A percentile compares a stretch with the other conserved stretches of the same genome.
Conservation (phyloP, 441 rosid genomes). For the Kokia cookei region DNA sequence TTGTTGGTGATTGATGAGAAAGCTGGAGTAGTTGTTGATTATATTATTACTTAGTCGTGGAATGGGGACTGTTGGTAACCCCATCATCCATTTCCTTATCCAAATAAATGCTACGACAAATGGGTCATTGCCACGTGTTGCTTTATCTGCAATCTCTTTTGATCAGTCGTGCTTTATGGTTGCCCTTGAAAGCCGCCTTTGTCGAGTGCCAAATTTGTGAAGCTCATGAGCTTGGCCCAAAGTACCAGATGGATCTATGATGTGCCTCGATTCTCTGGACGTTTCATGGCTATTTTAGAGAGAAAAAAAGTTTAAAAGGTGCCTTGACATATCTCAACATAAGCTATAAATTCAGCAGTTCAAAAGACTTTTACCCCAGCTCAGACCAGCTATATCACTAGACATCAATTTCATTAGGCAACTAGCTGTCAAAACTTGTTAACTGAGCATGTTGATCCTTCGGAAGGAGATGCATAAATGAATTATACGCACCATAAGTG, state of each 20-base stretch:
- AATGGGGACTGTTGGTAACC: neutral
- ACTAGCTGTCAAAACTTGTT: neutral
- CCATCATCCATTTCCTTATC: constrained; percentile 61
- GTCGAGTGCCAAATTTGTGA: neutral
- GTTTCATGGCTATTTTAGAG: neutral
- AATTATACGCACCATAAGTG: neutral
- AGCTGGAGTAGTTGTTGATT: neutral
- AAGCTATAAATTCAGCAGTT: neutral
- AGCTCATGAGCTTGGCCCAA: neutral
- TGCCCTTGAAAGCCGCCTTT: neutral
- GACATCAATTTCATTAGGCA: too few relatives aligned
- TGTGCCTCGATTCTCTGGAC: neutral
- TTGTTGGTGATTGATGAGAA: neutral
- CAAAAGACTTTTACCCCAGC: too few relatives aligned
- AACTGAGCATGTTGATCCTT: neutral
- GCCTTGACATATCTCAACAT: neutral
- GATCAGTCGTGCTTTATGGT: constrained; percentile 5
- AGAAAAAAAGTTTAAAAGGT: neutral
- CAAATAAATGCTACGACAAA: constrained; percentile 23
- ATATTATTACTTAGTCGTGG: neutral
- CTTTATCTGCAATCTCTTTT: constrained; percentile 18
- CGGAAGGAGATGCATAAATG: neutral
- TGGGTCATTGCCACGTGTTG: constrained; percentile 45
- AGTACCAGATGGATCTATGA: neutral
- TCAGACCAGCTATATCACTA: too few relatives aligned